Evolutionary conservation across 148 eudicot genomes (phyloP).

Genomic region (Fallopia convolvulus): DNA sequence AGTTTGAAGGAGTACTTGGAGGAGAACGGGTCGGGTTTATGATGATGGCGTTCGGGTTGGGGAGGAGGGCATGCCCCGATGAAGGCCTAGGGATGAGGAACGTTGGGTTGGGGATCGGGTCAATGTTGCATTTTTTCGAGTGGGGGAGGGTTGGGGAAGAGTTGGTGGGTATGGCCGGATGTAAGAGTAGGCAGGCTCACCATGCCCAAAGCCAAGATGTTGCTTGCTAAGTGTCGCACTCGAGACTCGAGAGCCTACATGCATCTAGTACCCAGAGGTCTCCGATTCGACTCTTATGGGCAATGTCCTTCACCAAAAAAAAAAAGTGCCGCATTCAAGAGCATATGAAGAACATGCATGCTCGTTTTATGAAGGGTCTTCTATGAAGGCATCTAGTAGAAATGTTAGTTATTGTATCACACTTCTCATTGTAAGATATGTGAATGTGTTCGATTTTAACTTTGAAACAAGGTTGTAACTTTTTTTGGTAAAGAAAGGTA

Average conservation of each 20-base stretch:
- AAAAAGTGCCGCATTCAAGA: background rate
- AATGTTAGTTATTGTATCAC: too few species aligned
- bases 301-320: too few species aligned
- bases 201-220: conserved; percentile 9
- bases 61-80: conserved; percentile 20
- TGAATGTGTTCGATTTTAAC: too few species aligned
- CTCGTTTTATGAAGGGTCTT: background rate
- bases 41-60: conserved; percentile 24
- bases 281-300: too few species aligned
- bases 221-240: conserved; percentile 2
- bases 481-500: too few species aligned
- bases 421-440: too few species aligned
- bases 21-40: conserved; percentile 14
- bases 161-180: conserved; percentile 10
- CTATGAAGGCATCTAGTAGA: too few species aligned
- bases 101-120: conserved; percentile 17
- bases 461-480: too few species aligned
- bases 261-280: too few species aligned
- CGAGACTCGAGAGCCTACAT: background rate
- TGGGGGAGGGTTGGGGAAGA: conserved; percentile 16
- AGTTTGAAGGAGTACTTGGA: conserved; percentile 16
- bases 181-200: background rate
- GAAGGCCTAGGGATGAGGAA: conserved; percentile 19
- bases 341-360: background rate
- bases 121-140: conserved; percentile 26